A percentile compares a stretch with the other conserved stretches of the same genome.
phyloP scores from a whole-genome alignment of 2,329 filamentous ascomycete genomes.

The Clarireedia paspali region DNA sequence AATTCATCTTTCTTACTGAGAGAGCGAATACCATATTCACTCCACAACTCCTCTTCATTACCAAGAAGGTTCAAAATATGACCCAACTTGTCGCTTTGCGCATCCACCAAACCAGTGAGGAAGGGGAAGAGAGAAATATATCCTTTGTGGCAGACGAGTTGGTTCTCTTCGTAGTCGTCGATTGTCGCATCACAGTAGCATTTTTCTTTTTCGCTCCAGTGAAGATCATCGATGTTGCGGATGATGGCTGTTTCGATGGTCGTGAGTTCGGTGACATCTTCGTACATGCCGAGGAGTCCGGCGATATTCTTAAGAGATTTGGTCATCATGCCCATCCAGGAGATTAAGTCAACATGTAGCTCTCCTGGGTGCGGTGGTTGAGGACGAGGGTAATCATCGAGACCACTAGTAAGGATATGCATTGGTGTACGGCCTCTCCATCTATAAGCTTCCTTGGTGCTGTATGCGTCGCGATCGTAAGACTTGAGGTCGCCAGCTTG shows the following conservation, averaged over 20 bases:
- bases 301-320: constrained; percentile 78
- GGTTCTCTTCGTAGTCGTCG: constrained; percentile 87
- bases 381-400: constrained; percentile 92
- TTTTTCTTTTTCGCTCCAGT: constrained; percentile 76
- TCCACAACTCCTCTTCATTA: constrained; percentile 84
- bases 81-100: constrained; percentile 67
- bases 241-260: constrained; percentile 69
- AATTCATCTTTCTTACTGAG: constrained; percentile 75
- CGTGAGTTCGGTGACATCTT: constrained; percentile 67
- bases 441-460: constrained; percentile 84
- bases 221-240: constrained; percentile 82
- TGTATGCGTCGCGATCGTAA: constrained; percentile 85
- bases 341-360: constrained; percentile 88
- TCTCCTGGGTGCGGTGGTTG: constrained; percentile 93
- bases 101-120: constrained; percentile 69
- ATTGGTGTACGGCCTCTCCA: constrained; percentile 85
- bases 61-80: constrained; percentile 69
- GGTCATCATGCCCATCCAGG: constrained; percentile 97
- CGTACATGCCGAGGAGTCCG: constrained; percentile 61
- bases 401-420: constrained; percentile 85
- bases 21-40: constrained; percentile 78
- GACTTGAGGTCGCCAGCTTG: constrained; percentile 84
- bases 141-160: constrained; percentile 89
- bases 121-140: constrained; percentile 94
- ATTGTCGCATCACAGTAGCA: constrained; percentile 94